Evolutionary conservation across 306 rosid species (phyloP).

Genomic region (Vicia sativa): DNA sequence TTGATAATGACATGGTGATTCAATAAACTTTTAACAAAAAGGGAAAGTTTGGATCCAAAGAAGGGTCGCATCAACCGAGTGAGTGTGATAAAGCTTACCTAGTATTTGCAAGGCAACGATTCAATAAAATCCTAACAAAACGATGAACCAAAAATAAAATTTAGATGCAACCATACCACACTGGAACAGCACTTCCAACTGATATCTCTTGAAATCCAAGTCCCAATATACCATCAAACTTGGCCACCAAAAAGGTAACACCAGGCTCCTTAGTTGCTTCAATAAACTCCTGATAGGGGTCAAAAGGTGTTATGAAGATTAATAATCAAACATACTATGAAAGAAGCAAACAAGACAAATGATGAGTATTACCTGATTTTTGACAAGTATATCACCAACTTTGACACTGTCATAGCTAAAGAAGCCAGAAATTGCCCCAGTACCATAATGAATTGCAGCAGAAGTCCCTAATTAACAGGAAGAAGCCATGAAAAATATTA

Average conservation of each 20-base stretch:
- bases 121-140: conserved; percentile 22
- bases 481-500: conserved; percentile 5
- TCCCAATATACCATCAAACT: conserved; percentile 91
- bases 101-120: conserved; percentile 7
- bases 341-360: conserved; percentile 9
- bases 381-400: conserved; percentile 72
- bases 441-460: conserved; percentile 88
- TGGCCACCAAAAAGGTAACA: conserved; percentile 66
- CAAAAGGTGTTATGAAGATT: not conserved
- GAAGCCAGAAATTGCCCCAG: conserved; percentile 87
- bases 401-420: conserved; percentile 71
- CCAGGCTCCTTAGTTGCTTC: conserved; percentile 87
- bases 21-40: not conserved
- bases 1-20: conserved; percentile 17
- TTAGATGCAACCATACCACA: conserved; percentile 59
- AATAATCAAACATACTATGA: conserved; percentile 15
- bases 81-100: not conserved
- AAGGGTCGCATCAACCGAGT: not conserved
- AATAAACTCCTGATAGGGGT: conserved; percentile 67
- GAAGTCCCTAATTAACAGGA: conserved; percentile 58
- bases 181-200: conserved; percentile 78
- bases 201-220: conserved; percentile 96
- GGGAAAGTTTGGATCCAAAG: not conserved
- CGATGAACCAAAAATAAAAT: conserved; percentile 24
- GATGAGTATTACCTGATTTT: conserved; percentile 66